Conservation (phyloP, 495 filamentous ascomycete genomes). For the Pyrenula aspistea region DNA sequence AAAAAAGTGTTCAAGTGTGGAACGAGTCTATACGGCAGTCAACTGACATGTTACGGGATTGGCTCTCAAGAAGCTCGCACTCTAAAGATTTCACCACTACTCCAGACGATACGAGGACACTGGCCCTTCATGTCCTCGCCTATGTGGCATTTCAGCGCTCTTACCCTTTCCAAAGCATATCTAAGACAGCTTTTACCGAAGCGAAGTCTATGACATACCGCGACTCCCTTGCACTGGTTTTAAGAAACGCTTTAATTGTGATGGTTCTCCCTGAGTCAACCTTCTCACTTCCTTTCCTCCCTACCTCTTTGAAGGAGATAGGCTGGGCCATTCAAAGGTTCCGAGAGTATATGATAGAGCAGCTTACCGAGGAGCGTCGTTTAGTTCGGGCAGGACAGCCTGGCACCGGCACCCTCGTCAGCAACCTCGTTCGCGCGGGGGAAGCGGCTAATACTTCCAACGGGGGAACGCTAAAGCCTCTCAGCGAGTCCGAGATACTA, state of each 20-base stretch:
- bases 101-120: slow-evolving; percentile 23
- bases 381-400: slow-evolving; percentile 2
- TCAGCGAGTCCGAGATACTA: slow-evolving; percentile 26
- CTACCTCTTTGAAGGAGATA: not conserved
- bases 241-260: not conserved
- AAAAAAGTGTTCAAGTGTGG: slow-evolving; percentile 35
- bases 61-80: too few species aligned
- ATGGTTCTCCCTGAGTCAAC: not conserved
- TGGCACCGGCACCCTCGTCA: not conserved
- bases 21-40: slow-evolving; percentile 17
- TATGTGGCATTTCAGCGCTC: slow-evolving; percentile 28
- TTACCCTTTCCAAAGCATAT: not conserved
- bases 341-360: slow-evolving; percentile 4
- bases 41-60: slow-evolving; percentile 19
- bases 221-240: not conserved
- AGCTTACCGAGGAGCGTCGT: slow-evolving; percentile 10
- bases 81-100: too few species aligned
- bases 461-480: not conserved
- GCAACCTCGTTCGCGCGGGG: not conserved
- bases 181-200: not conserved
- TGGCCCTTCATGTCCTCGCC: slow-evolving; percentile 33
- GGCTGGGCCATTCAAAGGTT: slow-evolving; percentile 9
- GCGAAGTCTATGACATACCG: not conserved
- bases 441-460: slow-evolving; percentile 2
- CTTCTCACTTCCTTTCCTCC: not conserved